phyloP scores from a whole-genome alignment of 176 grass and related monocot genomes.

The Alloteropsis semialata region DNA sequence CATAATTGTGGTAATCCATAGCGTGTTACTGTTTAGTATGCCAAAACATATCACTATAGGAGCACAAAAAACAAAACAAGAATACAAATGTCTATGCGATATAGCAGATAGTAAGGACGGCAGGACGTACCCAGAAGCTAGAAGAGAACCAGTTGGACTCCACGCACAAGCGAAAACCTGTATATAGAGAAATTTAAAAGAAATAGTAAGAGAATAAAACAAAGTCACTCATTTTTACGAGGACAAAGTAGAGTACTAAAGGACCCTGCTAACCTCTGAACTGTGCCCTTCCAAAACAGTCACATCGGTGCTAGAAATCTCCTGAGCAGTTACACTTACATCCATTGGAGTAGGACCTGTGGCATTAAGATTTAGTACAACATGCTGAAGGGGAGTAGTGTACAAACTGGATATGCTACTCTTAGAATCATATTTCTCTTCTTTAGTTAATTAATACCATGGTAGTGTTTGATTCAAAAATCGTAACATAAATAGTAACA shows the following conservation, averaged over 20 bases:
- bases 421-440: not conserved
- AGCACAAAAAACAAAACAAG: not conserved
- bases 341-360: constrained; percentile 79
- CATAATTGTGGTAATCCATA: not conserved
- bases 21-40: not conserved
- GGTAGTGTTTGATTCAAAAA: not conserved
- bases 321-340: constrained; percentile 44
- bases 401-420: constrained; percentile 4
- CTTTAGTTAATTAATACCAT: not conserved
- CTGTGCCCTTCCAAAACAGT: constrained; percentile 95
- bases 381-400: not conserved
- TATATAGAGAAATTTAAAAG: constrained; percentile 31
- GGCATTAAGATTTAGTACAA: constrained; percentile 12
- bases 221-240: constrained; percentile 7
- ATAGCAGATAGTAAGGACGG: constrained; percentile 24
- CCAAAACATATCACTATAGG: not conserved
- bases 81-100: constrained; percentile 7
- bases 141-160: constrained; percentile 97
- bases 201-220: constrained; percentile 16
- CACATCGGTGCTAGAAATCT: constrained; percentile 80
- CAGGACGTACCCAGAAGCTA: constrained; percentile 80
- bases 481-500: too few species aligned
- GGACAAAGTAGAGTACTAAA: constrained; percentile 1
- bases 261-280: constrained; percentile 66
- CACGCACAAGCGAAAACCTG: constrained; percentile 98